phyloP scores from a whole-genome alignment of 2,329 filamentous ascomycete species.

The Simplicillium sp. region DNA sequence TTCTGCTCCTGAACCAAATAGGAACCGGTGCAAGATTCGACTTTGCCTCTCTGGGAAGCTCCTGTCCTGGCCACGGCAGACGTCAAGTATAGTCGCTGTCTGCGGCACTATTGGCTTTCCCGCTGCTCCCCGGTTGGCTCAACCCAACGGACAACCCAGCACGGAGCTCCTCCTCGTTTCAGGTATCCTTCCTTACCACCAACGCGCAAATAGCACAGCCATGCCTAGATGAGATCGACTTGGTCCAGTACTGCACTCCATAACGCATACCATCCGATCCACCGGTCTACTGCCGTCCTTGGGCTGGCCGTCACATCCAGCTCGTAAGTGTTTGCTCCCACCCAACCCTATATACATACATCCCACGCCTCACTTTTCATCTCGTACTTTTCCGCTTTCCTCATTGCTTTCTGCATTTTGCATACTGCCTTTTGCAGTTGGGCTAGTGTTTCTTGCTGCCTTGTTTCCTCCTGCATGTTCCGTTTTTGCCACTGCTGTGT shows the following conservation, averaged over 20 bases:
- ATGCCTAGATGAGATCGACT: conserved; percentile 6
- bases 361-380: conserved; percentile 12
- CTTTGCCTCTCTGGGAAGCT: neutral
- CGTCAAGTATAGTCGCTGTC: neutral
- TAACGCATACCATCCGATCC: conserved; percentile 6
- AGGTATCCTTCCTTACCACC: conserved; percentile 1
- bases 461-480: too few relatives aligned
- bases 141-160: neutral
- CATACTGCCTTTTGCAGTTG: too few relatives aligned
- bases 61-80: neutral
- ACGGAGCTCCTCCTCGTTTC: neutral
- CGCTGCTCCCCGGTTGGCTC: too few relatives aligned
- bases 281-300: conserved; percentile 22
- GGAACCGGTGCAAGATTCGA: neutral
- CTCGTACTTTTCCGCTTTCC: too few relatives aligned
- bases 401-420: too few relatives aligned
- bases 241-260: conserved; percentile 2
- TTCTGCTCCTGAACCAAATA: neutral
- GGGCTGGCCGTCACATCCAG: conserved; percentile 38
- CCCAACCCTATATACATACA: too few relatives aligned
- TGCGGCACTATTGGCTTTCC: too few relatives aligned
- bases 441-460: too few relatives aligned
- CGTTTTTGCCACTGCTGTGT: too few relatives aligned
- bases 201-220: conserved; percentile 3
- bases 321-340: conserved; percentile 15